A percentile compares a stretch with the other conserved stretches of the same genome.
Conservation (phyloP, 345 rosid genomes). For the Gossypium longicalyx region DNA sequence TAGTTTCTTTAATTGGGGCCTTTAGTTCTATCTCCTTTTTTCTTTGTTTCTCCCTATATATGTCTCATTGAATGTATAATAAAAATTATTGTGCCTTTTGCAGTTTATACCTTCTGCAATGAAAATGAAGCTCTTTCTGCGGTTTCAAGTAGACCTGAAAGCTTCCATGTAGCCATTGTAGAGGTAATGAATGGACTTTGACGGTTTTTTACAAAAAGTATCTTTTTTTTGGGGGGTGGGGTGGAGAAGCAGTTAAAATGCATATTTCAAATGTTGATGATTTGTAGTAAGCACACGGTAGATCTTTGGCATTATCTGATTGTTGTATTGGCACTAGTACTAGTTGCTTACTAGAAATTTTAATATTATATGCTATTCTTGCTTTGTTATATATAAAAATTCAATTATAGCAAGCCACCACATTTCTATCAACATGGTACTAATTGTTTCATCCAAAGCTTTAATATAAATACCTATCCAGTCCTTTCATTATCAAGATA, state of each 20-base stretch:
- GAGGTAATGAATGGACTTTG: constrained; percentile 48
- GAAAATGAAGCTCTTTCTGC: constrained; percentile 75
- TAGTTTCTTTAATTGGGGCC: constrained; percentile 14
- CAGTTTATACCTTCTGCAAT: constrained; percentile 69
- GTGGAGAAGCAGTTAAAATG: background rate
- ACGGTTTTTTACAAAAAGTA: background rate
- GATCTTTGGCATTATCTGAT: constrained; percentile 3
- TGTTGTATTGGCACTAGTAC: background rate
- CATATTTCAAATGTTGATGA: background rate
- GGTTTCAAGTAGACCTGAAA: constrained; percentile 49
- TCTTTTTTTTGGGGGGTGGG: no score
- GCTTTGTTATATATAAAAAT: background rate
- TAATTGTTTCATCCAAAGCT: background rate
- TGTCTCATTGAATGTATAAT: background rate
- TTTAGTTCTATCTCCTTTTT: constrained; percentile 10
- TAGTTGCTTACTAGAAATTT: background rate
- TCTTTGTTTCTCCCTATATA: background rate
- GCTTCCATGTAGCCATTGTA: constrained; percentile 80
- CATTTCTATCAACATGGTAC: background rate
- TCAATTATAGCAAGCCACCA: background rate
- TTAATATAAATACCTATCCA: background rate
- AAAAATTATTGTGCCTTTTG: constrained; percentile 18
- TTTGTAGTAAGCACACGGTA: background rate
- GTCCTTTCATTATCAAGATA: background rate
- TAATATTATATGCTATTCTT: background rate